phyloP scores from a whole-genome alignment of 768 basidiomycete species.

The Hericium alpestre region DNA sequence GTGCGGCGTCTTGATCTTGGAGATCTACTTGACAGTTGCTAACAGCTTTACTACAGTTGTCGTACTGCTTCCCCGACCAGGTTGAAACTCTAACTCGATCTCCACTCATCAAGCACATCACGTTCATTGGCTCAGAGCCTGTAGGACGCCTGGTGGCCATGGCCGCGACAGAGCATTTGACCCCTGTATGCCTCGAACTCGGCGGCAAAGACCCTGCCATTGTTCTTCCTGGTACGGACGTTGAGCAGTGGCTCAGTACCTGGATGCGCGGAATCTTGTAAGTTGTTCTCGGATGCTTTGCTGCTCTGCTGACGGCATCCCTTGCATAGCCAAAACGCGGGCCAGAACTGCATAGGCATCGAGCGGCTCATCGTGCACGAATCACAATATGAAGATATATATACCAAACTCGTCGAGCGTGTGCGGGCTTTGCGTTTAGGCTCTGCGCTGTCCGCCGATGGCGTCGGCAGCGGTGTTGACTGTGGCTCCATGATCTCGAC shows the following conservation, averaged over 20 bases:
- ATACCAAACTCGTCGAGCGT: conserved; percentile 52
- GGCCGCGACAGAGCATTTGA: conserved; percentile 78
- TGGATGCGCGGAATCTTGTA: conserved; percentile 92
- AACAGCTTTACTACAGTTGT: conserved; percentile 33
- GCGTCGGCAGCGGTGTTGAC: conserved; percentile 66
- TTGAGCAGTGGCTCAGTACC: conserved; percentile 67
- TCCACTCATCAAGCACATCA: conserved; percentile 82
- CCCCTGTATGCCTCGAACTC: conserved; percentile 87
- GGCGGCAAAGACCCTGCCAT: conserved; percentile 94
- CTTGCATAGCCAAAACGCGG: conserved; percentile 65
- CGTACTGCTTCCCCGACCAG: conserved; percentile 82
- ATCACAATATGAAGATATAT: conserved; percentile 67
- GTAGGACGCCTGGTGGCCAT: conserved; percentile 71
- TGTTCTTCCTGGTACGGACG: conserved; percentile 76
- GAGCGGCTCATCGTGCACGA: conserved; percentile 85
- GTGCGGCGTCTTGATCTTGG: conserved; percentile 22
- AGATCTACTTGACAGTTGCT: neutral
- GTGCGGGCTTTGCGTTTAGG: conserved; percentile 65
- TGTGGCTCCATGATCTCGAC: conserved; percentile 56
- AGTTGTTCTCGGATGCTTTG: conserved; percentile 18
- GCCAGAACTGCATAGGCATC: conserved; percentile 96
- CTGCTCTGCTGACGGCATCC: neutral
- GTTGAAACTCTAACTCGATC: conserved; percentile 75
- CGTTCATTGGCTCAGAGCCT: conserved; percentile 79
- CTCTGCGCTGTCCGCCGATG: conserved; percentile 62